These are phyloP conservation scores for Cylindrotheca closterium DNA, from an alignment of 108 stramenopile species.

Conservation along the genomic window DNA sequence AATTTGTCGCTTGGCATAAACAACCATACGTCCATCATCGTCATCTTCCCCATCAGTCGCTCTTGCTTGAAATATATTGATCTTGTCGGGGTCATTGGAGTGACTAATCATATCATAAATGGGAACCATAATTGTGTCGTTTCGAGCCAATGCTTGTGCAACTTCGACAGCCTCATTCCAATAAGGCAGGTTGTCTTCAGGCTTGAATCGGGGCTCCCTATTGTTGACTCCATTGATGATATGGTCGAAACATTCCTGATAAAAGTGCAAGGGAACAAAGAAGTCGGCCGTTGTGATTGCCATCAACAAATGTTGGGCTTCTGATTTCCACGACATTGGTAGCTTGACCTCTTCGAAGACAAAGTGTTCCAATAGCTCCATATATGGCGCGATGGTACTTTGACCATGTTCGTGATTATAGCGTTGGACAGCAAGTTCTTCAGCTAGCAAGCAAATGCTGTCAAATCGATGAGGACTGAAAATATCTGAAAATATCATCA, in stretches of 20 bases:
- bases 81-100: slow-evolving; percentile 19
- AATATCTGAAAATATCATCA: too few species aligned
- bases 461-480: too few species aligned
- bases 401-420: not conserved
- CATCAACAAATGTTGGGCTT: not conserved
- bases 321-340: not conserved
- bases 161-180: too few species aligned
- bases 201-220: too few species aligned
- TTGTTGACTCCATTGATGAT: too few species aligned
- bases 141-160: not conserved
- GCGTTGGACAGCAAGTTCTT: not conserved
- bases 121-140: not conserved
- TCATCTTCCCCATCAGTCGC: not conserved
- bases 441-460: not conserved
- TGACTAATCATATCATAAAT: slow-evolving; percentile 38
- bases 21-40: slow-evolving; percentile 1
- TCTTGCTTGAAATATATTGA: too few species aligned
- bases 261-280: too few species aligned
- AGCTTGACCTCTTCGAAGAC: slow-evolving; percentile 8
- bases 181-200: too few species aligned
- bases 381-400: slow-evolving; percentile 54
- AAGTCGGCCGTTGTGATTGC: slow-evolving; percentile 11
- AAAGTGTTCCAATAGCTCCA: slow-evolving; percentile 46
- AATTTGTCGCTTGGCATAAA: slow-evolving; percentile 9
- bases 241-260: too few species aligned